Conservation (phyloP, 1,284 basidiomycete species). For the Earliella scabrosa region DNA sequence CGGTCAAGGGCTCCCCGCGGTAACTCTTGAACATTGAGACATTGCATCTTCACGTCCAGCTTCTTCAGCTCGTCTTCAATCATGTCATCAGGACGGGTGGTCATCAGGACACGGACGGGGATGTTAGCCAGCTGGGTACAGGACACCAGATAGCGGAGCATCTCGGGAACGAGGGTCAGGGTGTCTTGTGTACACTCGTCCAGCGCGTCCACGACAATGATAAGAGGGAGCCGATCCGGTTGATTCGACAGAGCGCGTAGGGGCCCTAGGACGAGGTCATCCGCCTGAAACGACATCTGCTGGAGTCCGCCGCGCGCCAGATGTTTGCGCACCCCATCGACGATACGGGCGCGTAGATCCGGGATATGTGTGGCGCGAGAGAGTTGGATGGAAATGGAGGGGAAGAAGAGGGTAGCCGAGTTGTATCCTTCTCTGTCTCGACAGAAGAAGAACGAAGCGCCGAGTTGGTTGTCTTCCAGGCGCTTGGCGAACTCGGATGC, state of each 20-base stretch:
- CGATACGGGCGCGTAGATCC: background rate
- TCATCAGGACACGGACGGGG: background rate
- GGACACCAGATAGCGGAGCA: background rate
- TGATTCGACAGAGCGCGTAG: background rate
- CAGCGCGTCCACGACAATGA: constrained; percentile 15
- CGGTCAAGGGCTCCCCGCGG: background rate
- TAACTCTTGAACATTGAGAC: background rate
- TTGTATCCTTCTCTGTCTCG: background rate
- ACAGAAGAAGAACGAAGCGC: constrained; percentile 16
- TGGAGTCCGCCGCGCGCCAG: background rate
- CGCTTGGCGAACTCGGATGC: constrained; percentile 13
- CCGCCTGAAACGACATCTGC: constrained; percentile 5
- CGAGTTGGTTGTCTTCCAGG: constrained; percentile 1
- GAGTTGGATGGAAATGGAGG: constrained; percentile 1
- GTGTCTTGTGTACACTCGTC: no score
- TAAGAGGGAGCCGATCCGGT: background rate
- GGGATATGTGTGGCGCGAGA: background rate
- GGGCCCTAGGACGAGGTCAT: constrained; percentile 8
- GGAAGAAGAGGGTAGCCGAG: background rate
- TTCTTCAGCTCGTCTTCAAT: background rate
- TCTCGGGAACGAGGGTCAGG: background rate
- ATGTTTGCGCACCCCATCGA: background rate
- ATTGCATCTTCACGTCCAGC: background rate
- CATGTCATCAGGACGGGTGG: background rate
- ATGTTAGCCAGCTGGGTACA: background rate